Evolutionary conservation across 2,329 filamentous ascomycete genomes (phyloP), one percentile per base, ranked within the genome.

Genomic region (Colletotrichum gloeosporioides): DNA sequence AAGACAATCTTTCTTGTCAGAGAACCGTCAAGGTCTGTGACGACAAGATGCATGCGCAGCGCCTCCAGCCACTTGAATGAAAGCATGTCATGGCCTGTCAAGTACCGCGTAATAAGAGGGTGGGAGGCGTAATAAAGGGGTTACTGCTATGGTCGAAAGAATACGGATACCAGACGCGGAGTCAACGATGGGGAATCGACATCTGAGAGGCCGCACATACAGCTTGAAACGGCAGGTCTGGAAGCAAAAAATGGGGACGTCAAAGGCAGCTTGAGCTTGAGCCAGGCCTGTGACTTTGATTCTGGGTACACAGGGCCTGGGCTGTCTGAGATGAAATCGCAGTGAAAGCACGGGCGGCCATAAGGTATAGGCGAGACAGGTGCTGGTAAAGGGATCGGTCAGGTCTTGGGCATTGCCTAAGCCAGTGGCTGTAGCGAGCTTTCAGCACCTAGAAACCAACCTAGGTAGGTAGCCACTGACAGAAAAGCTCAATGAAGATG

Each of bases 381-480:
- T 63, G 62, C 69, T 72, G 32, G 73, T 63, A 73, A 64, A 59
- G 63, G 73, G 39, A 76, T 64, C 55, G 69, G 67, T 36, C 31
- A 55, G 22, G 29, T n/a, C 69, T 68, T 73, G 63, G 55, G 61
- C 34, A 39, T 32, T 61, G 31, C 39, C 13, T 16, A 29, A 29
- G 15, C 64, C 61, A 64, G 49, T 68, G 29, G 59, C 29, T 36
- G 70, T 65, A 69, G 55, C 49, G 64, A 36, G 57, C 32, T 44
- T 68, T 73, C 73, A 73, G 64, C 73, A 49, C 70, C 70, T 65
- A 69, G 69, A 59, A 36, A 69, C 64, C 53, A 36, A 49, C n/a
- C n/a, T n/a, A n/a, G n/a, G n/a, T n/a, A n/a, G 69, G 55, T 57
- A 69, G 64, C 73, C 70, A 76, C 70, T 76, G 64, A 65, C 64